A percentile compares a stretch with the other conserved stretches of the same genome.
phyloP scores from a whole-genome alignment of 116 monocot genomes.

The Dioscorea cayenensis region DNA sequence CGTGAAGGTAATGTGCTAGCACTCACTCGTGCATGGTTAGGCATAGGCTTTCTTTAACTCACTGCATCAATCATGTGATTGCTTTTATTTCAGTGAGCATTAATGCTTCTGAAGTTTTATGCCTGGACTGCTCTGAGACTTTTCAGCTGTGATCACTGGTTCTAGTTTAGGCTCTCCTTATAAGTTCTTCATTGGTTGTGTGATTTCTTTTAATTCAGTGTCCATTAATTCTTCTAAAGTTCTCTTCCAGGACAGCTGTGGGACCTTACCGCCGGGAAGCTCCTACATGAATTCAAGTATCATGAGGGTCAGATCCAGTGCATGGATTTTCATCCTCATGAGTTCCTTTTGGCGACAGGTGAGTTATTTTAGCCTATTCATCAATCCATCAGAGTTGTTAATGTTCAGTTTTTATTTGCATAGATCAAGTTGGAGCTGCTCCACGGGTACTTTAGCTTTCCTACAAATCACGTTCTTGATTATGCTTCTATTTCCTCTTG shows the following conservation, averaged over 20 bases:
- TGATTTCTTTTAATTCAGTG: background rate
- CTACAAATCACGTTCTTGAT: background rate
- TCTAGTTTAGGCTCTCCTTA: background rate
- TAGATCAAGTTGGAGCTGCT: background rate
- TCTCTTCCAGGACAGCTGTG: constrained; percentile 49
- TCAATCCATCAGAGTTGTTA: background rate
- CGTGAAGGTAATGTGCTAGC: constrained; percentile 47
- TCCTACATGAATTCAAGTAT: constrained; percentile 75
- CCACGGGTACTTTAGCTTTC: background rate
- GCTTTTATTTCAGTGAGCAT: no score
- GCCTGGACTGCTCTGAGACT: background rate
- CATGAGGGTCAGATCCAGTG: constrained; percentile 96
- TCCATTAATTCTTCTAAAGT: background rate
- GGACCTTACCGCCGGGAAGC: constrained; percentile 91
- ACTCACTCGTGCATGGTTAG: no score
- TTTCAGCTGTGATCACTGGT: background rate
- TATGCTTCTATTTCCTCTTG: background rate
- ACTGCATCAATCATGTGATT: no score
- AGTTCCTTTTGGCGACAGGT: constrained; percentile 99
- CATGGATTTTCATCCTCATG: constrained; percentile 98
- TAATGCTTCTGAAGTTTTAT: no score
- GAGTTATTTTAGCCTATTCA: constrained; percentile 1
- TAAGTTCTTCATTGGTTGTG: background rate
- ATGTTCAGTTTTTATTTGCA: background rate
- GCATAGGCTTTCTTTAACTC: no score